phyloP scores from a whole-genome alignment of 345 rosid species.

The Sapria himalayana region DNA sequence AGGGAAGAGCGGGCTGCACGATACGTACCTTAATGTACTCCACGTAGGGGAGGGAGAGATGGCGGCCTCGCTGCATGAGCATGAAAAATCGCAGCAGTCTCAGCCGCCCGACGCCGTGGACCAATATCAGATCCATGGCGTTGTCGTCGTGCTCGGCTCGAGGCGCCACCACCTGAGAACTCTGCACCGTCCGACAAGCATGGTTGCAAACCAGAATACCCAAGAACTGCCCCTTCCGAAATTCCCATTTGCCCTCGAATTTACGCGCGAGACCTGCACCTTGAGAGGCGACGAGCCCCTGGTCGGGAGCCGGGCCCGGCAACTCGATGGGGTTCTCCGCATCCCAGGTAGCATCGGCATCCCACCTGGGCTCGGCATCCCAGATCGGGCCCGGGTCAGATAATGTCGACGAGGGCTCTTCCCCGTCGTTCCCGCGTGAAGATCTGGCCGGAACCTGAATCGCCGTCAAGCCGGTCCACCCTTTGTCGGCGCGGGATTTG shows the following conservation, averaged over 20 bases:
- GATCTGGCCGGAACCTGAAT: slow-evolving; percentile 53
- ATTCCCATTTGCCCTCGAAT: slow-evolving; percentile 55
- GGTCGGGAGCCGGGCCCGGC: slow-evolving; percentile 66
- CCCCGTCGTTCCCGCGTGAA: slow-evolving; percentile 87
- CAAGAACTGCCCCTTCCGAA: slow-evolving; percentile 62
- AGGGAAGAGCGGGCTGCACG: no score
- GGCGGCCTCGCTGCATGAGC: slow-evolving; percentile 71
- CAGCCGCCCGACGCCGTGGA: slow-evolving; percentile 79
- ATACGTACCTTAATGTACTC: slow-evolving; percentile 71
- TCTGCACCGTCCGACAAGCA: slow-evolving; percentile 89
- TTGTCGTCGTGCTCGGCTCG: slow-evolving; percentile 75
- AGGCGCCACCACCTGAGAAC: slow-evolving; percentile 93
- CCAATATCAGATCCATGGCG: slow-evolving; percentile 72
- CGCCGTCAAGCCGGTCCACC: slow-evolving; percentile 58
- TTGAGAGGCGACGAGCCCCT: slow-evolving; percentile 35
- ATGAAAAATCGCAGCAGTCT: slow-evolving; percentile 68
- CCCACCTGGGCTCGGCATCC: slow-evolving; percentile 98
- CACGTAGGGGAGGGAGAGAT: slow-evolving; percentile 81
- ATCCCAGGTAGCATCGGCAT: slow-evolving; percentile 59
- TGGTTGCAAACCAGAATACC: slow-evolving; percentile 92
- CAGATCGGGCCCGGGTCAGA: slow-evolving; percentile 98
- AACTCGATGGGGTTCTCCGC: slow-evolving; percentile 66
- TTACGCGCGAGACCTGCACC: slow-evolving; percentile 33
- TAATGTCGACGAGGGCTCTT: slow-evolving; percentile 83
- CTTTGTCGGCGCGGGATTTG: slow-evolving; percentile 77